Conservation (phyloP, 2,329 filamentous ascomycete genomes). For the Apiospora sp. region DNA sequence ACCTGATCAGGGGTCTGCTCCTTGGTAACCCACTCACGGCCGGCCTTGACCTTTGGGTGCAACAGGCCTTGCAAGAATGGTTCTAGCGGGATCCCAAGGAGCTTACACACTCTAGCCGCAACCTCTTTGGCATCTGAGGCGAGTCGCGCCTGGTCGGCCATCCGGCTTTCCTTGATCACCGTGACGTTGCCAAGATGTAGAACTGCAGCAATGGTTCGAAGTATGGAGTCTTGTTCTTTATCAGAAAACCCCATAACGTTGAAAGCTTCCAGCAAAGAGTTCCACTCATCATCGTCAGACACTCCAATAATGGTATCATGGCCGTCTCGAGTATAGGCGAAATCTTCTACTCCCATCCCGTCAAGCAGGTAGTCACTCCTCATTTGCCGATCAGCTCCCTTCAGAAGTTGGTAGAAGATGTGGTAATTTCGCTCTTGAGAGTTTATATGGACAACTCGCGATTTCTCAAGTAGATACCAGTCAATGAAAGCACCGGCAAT, state of each 20-base stretch:
- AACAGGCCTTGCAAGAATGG: slow-evolving; percentile 88
- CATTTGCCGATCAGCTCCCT: slow-evolving; percentile 77
- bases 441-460: slow-evolving; percentile 91
- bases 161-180: slow-evolving; percentile 88
- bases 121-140: slow-evolving; percentile 77
- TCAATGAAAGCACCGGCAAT: slow-evolving; percentile 97
- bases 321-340: slow-evolving; percentile 89
- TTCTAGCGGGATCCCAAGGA: slow-evolving; percentile 85
- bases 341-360: slow-evolving; percentile 80
- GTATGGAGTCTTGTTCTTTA: slow-evolving; percentile 81
- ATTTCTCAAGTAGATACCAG: slow-evolving; percentile 98
- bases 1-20: slow-evolving; percentile 98
- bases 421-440: slow-evolving; percentile 93
- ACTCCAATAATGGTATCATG: slow-evolving; percentile 92
- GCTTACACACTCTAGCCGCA: slow-evolving; percentile 79
- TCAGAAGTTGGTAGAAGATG: slow-evolving; percentile 94
- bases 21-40: slow-evolving; percentile 98
- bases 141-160: slow-evolving; percentile 88
- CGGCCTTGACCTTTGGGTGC: slow-evolving; percentile 93
- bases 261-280: slow-evolving; percentile 88
- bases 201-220: slow-evolving; percentile 89
- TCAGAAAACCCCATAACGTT: slow-evolving; percentile 91
- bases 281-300: slow-evolving; percentile 92
- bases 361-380: slow-evolving; percentile 81
- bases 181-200: slow-evolving; percentile 92